phyloP scores from a whole-genome alignment of 208 protist genomes.

The Leishmania martiniquensis region DNA sequence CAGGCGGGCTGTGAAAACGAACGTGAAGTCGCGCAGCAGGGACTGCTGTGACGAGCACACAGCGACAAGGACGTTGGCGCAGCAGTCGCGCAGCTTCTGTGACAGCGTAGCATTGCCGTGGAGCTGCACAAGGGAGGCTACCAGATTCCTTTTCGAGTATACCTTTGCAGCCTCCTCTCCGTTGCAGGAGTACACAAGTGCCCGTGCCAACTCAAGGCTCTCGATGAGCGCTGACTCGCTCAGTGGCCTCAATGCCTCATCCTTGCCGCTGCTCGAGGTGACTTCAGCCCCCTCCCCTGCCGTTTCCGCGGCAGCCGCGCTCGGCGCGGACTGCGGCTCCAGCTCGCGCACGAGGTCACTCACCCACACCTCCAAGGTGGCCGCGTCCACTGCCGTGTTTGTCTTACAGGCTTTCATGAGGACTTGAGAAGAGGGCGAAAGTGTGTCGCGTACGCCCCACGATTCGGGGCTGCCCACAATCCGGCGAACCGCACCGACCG shows the following conservation, averaged over 20 bases:
- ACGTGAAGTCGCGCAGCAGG: slow-evolving; percentile 23
- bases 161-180: slow-evolving; percentile 10
- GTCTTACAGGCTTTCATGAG: slow-evolving; percentile 54
- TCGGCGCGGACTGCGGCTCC: slow-evolving; percentile 12
- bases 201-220: slow-evolving; percentile 49
- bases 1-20: slow-evolving; percentile 9
- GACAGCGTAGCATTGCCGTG: slow-evolving; percentile 22
- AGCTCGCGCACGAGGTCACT: slow-evolving; percentile 27
- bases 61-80: slow-evolving; percentile 23
- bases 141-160: slow-evolving; percentile 19
- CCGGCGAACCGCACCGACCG: slow-evolving; percentile 58
- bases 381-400: slow-evolving; percentile 18
- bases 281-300: neutral
- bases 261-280: neutral
- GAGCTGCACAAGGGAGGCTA: slow-evolving; percentile 18
- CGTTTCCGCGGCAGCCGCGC: neutral
- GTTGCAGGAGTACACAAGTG: slow-evolving; percentile 30
- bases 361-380: slow-evolving; percentile 23
- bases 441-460: slow-evolving; percentile 37
- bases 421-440: slow-evolving; percentile 50
- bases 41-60: slow-evolving; percentile 17
- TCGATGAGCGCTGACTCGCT: slow-evolving; percentile 58
- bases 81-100: slow-evolving; percentile 34
- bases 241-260: slow-evolving; percentile 32
- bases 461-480: slow-evolving; percentile 40